These are phyloP conservation scores for Takashimella koratensis DNA, from an alignment of 1,284 basidiomycete genomes.

Conservation along the genomic window DNA sequence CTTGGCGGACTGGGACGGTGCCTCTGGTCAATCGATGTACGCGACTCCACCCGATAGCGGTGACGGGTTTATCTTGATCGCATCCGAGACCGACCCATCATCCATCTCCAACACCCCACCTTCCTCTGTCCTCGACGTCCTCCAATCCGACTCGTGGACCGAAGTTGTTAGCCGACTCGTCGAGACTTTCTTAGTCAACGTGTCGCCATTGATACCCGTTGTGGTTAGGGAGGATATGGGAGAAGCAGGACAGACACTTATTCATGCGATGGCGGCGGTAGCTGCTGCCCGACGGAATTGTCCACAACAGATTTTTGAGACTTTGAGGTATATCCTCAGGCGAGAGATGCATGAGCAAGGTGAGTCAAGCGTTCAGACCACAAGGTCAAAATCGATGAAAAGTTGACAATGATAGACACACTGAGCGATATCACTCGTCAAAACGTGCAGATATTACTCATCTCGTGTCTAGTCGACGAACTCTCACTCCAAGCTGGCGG, in stretches of 20 bases:
- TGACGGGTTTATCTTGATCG: constrained; percentile 20
- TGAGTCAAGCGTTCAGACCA: too few species aligned
- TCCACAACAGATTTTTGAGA: constrained; percentile 26
- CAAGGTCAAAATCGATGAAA: neutral
- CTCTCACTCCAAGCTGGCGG: constrained; percentile 14
- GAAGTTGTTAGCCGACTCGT: constrained; percentile 25
- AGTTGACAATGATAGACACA: constrained; percentile 10
- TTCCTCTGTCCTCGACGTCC: constrained; percentile 9
- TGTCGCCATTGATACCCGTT: constrained; percentile 21
- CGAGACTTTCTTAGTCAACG: constrained; percentile 19
- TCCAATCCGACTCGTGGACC: constrained; percentile 19
- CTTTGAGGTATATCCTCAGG: constrained; percentile 15
- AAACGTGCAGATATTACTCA: constrained; percentile 25
- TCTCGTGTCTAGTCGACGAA: constrained; percentile 24
- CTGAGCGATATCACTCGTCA: constrained; percentile 16
- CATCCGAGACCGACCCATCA: constrained; percentile 1
- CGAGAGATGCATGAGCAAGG: constrained; percentile 19
- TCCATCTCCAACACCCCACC: constrained; percentile 1
- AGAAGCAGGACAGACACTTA: constrained; percentile 10
- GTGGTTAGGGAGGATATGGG: constrained; percentile 18
- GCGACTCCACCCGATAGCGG: constrained; percentile 8
- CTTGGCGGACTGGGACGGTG: constrained; percentile 14
- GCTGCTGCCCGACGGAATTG: constrained; percentile 22
- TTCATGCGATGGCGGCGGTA: constrained; percentile 26
- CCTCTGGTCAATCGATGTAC: constrained; percentile 15